Evolutionary conservation across 148 eudicot species (phyloP).

Genomic region (Persicaria tinctoria): DNA sequence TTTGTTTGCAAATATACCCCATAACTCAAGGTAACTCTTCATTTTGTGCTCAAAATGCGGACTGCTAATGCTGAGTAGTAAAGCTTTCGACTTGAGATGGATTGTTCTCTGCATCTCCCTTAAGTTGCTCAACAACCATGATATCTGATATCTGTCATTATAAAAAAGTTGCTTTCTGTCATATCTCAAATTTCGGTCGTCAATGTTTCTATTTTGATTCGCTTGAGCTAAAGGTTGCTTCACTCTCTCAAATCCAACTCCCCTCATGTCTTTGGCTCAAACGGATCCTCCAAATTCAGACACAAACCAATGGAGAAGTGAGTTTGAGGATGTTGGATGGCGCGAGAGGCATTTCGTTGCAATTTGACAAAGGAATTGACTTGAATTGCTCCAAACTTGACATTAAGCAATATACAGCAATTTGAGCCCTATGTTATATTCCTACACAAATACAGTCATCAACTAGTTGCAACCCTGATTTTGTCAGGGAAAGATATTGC

Average conservation of each 20-base stretch:
- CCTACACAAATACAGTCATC: too few relatives aligned
- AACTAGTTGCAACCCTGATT: too few relatives aligned
- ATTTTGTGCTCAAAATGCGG: constrained; percentile 20
- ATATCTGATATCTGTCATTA: constrained; percentile 2
- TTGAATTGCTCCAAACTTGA: too few relatives aligned
- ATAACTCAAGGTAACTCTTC: constrained; percentile 11
- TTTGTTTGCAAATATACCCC: too few relatives aligned
- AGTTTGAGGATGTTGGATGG: too few relatives aligned
- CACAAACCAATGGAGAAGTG: constrained; percentile 4
- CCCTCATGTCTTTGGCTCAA: constrained; percentile 7
- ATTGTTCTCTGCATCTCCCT: neutral
- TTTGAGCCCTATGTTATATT: too few relatives aligned
- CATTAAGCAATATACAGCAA: too few relatives aligned
- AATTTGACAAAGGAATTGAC: too few relatives aligned
- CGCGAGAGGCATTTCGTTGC: too few relatives aligned
- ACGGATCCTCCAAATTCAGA: constrained; percentile 16
- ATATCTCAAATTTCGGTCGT: constrained; percentile 15
- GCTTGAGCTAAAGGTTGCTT: constrained; percentile 13
- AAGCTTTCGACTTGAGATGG: constrained; percentile 10
- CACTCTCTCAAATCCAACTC: constrained; percentile 6
- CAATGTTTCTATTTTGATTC: neutral
- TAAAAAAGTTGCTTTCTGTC: constrained; percentile 16
- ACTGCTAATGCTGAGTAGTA: constrained; percentile 31
- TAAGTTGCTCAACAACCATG: too few relatives aligned
- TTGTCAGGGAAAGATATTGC: too few relatives aligned